Evolutionary conservation across 2,329 filamentous ascomycete species (phyloP), one percentile per base, ranked within the genome.

Genomic region (Akanthomyces lecanii): DNA sequence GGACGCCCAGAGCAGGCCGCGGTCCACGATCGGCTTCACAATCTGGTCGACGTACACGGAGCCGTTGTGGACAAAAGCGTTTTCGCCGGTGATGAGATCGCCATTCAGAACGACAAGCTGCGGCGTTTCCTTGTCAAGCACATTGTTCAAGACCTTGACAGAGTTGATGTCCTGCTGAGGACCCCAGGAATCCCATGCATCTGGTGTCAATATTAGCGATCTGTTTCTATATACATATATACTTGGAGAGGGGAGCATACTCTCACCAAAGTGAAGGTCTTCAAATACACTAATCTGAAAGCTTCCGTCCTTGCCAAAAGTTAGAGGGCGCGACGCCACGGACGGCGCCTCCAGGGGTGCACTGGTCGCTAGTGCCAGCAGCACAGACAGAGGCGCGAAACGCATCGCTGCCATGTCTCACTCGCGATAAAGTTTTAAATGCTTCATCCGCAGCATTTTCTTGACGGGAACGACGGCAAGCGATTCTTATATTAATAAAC

Each of bases 31-130:
- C 0, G 86, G 87, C 1, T 69, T 73, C 1, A 89, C 83, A 11
- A 89, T 80, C 67, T 81, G 73, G 66, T 89, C 84, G 3, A 90
- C 63, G 61, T 88, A 87, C 7, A 73, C 67, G 0, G 83, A 86
- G 61, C 70, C 72, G 68, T 89, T 89, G 4, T 81, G 74, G 4
- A 78, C 63, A 64, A 77, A 83, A 0, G 81, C 81, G 63, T 86
- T 85, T 64, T 91, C 88, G 45, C 89, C 88, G 0, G 88, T 89
- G 61, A 90, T 86, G 4, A 91, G 77, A 67, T 91, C 89, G 16
- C 89, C 89, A 61, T 90, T 91, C 16, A 63, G 28, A 1, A 63
- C 61, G 11, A 59, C 61, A 5, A 63, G 61, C n/a, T 63, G 54
- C 28, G 61, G 54, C 11, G 25, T n/a, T 53, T 63, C 61, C 23